Evolutionary conservation across 129 eudicot genomes (phyloP).

Genomic region (Dittrichia graveolens): DNA sequence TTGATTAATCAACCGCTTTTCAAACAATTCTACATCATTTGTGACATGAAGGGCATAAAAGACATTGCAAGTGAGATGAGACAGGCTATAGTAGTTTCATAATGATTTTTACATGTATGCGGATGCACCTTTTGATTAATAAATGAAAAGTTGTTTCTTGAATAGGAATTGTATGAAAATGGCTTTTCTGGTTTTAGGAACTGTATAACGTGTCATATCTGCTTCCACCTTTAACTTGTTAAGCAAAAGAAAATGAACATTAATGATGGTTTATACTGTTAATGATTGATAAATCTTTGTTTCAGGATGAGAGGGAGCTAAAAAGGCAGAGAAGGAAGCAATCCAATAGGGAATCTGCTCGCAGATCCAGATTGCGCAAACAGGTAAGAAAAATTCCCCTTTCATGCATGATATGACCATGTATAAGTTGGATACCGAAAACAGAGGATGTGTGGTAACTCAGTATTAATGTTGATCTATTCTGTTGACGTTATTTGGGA

Average conservation of each 20-base stretch:
- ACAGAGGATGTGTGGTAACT: not conserved
- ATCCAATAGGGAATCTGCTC: conserved; percentile 96
- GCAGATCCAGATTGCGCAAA: conserved; percentile 87
- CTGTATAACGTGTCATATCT: not conserved
- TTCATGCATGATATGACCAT: not conserved
- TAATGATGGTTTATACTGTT: conserved; percentile 1
- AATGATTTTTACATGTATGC: no score
- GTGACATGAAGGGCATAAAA: no score
- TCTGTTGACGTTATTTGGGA: conserved; percentile 12
- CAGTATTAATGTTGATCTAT: not conserved
- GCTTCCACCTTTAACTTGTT: not conserved
- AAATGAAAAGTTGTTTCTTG: no score
- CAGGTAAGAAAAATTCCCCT: conserved; percentile 48
- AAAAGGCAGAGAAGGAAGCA: conserved; percentile 91
- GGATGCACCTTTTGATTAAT: no score
- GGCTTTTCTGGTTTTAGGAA: no score
- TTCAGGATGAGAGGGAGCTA: conserved; percentile 90
- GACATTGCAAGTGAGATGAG: no score
- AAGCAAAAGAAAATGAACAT: not conserved
- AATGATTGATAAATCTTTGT: conserved; percentile 9
- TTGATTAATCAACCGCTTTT: no score
- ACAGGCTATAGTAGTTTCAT: no score
- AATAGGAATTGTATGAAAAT: no score
- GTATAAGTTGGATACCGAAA: not conserved
- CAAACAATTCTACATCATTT: no score